Conservation (phyloP, 1,284 basidiomycete species). For the Ustilago vetiveriae region DNA sequence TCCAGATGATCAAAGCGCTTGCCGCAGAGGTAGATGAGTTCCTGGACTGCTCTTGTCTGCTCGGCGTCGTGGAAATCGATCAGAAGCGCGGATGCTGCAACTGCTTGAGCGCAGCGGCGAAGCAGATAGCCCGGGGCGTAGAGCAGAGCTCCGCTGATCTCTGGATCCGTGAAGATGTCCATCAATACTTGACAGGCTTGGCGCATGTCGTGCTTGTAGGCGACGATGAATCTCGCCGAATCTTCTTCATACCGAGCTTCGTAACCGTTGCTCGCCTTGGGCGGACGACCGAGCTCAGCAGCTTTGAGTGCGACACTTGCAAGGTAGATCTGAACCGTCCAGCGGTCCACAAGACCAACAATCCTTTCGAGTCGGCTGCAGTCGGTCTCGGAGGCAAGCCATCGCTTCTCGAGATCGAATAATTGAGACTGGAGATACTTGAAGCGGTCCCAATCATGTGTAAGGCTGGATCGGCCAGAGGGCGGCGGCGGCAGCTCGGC, state of each 20-base stretch:
- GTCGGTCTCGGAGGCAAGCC: conserved; percentile 35
- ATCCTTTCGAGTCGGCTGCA: conserved; percentile 42
- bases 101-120: conserved; percentile 28
- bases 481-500: conserved; percentile 14
- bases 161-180: conserved; percentile 45
- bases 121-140: conserved; percentile 41
- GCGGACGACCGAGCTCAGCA: conserved; percentile 13
- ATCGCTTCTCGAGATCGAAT: conserved; percentile 40
- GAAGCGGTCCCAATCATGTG: conserved; percentile 46
- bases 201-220: conserved; percentile 29
- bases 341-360: conserved; percentile 35
- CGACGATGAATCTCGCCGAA: conserved; percentile 28
- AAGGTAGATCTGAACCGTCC: conserved; percentile 35
- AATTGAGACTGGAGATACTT: conserved; percentile 41
- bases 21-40: conserved; percentile 41
- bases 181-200: conserved; percentile 41
- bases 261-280: conserved; percentile 15
- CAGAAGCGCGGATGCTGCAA: conserved; percentile 16
- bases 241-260: conserved; percentile 34
- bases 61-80: conserved; percentile 38
- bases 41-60: conserved; percentile 18
- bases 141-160: conserved; percentile 38
- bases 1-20: conserved; percentile 35
- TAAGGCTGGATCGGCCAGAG: conserved; percentile 19
- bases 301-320: conserved; percentile 33